phyloP scores from a whole-genome alignment of 2,329 filamentous ascomycete genomes.

The Fonsecaea pugnacius region DNA sequence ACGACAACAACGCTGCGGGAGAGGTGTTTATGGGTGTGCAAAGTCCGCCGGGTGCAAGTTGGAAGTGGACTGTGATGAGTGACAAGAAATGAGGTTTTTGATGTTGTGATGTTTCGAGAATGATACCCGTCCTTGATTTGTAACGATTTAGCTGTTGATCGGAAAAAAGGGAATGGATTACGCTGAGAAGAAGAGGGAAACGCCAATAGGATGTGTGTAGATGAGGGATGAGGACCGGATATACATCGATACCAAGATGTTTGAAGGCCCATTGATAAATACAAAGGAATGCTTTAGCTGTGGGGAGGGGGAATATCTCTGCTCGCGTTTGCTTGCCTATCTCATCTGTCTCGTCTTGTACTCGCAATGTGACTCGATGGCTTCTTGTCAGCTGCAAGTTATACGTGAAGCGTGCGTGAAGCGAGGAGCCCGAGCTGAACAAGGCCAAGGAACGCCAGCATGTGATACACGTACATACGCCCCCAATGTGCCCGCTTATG shows the following conservation, averaged over 20 bases:
- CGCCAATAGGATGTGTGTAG: background rate
- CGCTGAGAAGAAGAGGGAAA: background rate
- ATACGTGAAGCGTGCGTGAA: background rate
- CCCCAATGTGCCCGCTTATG: too few relatives aligned
- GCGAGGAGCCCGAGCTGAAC: background rate
- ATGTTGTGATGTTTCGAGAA: background rate
- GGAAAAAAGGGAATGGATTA: background rate
- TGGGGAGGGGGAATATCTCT: background rate
- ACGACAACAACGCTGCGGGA: conserved; percentile 30
- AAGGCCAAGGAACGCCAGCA: background rate
- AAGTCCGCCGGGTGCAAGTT: conserved; percentile 33
- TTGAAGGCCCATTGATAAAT: background rate
- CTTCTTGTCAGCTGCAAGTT: too few relatives aligned
- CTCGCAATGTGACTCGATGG: too few relatives aligned
- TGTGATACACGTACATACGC: background rate
- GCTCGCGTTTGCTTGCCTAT: background rate
- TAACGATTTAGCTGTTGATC: conserved; percentile 18
- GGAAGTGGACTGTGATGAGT: conserved; percentile 37
- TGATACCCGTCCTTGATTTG: conserved; percentile 19
- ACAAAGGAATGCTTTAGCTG: background rate
- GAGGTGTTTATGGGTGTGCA: conserved; percentile 39
- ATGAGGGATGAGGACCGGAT: background rate
- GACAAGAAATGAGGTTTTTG: conserved; percentile 28
- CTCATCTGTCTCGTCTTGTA: background rate
- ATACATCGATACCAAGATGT: background rate